A percentile compares a stretch with the other conserved stretches of the same genome.
phyloP scores from a whole-genome alignment of 305 asterid species.

The Fraxinus baroniana region DNA sequence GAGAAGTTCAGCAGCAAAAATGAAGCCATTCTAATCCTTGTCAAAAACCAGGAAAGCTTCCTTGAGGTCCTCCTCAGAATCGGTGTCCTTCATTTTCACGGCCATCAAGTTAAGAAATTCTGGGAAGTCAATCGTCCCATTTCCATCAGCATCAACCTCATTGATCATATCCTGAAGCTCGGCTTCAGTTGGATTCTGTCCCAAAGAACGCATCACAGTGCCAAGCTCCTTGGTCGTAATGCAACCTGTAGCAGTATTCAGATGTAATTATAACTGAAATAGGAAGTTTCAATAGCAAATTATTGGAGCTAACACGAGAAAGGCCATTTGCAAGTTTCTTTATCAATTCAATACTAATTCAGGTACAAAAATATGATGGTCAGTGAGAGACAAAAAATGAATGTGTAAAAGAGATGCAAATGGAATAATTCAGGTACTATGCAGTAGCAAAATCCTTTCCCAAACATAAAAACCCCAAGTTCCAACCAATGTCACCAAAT shows the following conservation, averaged over 20 bases:
- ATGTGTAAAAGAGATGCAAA: no score
- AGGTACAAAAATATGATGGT: background rate
- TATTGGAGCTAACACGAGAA: background rate
- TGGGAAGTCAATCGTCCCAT: conserved; percentile 76
- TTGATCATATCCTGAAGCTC: conserved; percentile 85
- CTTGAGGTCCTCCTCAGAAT: conserved; percentile 78
- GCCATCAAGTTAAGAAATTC: conserved; percentile 87
- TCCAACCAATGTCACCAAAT: background rate
- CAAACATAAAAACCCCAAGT: background rate
- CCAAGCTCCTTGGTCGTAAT: conserved; percentile 87
- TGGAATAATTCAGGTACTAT: no score
- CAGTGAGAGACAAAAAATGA: no score
- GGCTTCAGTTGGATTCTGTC: conserved; percentile 87
- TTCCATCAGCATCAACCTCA: conserved; percentile 82
- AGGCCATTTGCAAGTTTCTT: background rate
- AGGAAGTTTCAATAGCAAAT: background rate
- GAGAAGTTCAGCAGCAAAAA: conserved; percentile 78
- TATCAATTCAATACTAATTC: background rate
- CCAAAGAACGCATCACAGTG: conserved; percentile 84
- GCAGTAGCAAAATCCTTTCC: no score
- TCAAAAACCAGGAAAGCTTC: conserved; percentile 82
- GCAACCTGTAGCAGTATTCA: conserved; percentile 47
- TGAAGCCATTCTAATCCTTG: conserved; percentile 77
- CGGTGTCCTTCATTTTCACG: conserved; percentile 75
- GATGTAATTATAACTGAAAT: conserved; percentile 7